These are phyloP conservation scores for Pelargonium fulgidum DNA, from an alignment of 441 rosid species.

Conservation along the genomic window DNA sequence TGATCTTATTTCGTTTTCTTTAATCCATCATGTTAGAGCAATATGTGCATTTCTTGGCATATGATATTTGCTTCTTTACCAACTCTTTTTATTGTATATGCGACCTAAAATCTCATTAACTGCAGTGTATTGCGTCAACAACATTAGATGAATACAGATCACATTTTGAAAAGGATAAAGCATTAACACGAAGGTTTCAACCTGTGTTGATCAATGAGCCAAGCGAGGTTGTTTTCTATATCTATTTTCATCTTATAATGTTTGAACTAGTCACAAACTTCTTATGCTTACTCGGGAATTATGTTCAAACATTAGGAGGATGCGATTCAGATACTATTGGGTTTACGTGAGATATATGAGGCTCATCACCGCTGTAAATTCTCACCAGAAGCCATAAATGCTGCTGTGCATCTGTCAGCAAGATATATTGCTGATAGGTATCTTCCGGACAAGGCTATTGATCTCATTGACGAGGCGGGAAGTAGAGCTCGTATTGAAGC, in stretches of 20 bases:
- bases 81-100: background rate
- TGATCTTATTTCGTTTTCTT: background rate
- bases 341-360: slow-evolving; percentile 65
- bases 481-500: slow-evolving; percentile 88
- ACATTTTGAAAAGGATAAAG: slow-evolving; percentile 74
- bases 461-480: slow-evolving; percentile 80
- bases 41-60: slow-evolving; percentile 5
- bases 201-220: slow-evolving; percentile 71
- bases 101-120: slow-evolving; percentile 18
- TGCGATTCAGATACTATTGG: slow-evolving; percentile 57
- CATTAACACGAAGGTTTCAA: slow-evolving; percentile 68
- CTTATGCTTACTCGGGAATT: slow-evolving; percentile 20
- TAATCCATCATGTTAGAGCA: slow-evolving; percentile 1
- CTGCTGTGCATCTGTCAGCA: slow-evolving; percentile 62
- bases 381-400: slow-evolving; percentile 59
- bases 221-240: slow-evolving; percentile 42
- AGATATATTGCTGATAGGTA: slow-evolving; percentile 64
- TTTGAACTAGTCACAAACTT: background rate
- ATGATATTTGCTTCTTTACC: slow-evolving; percentile 10
- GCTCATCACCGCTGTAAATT: slow-evolving; percentile 62
- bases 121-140: slow-evolving; percentile 77
- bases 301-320: slow-evolving; percentile 47
- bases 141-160: slow-evolving; percentile 60
- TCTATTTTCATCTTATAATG: slow-evolving; percentile 19
- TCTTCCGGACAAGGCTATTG: slow-evolving; percentile 81